These are phyloP conservation scores for Podospora fimiseda DNA, from an alignment of 495 filamentous ascomycete species.

Conservation along the genomic window DNA sequence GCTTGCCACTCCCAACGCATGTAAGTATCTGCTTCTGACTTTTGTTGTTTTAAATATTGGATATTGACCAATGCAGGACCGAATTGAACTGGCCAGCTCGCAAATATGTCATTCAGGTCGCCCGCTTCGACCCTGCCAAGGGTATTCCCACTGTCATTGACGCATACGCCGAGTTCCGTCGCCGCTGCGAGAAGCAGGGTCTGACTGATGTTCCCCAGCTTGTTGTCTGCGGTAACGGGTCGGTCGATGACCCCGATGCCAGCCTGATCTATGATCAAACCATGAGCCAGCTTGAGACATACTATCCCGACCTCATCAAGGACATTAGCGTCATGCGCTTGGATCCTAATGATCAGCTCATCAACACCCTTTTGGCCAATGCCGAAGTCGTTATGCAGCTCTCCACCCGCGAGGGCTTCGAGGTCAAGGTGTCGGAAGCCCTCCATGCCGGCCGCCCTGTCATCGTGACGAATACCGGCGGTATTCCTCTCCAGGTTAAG, in stretches of 20 bases:
- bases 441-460: slow-evolving; percentile 79
- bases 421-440: slow-evolving; percentile 85
- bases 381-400: slow-evolving; percentile 72
- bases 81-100: slow-evolving; percentile 63
- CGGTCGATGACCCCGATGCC: slow-evolving; percentile 81
- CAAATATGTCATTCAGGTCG: slow-evolving; percentile 75
- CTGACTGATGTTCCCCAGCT: slow-evolving; percentile 59
- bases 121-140: slow-evolving; percentile 83
- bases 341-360: slow-evolving; percentile 69
- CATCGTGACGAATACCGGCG: slow-evolving; percentile 71
- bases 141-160: slow-evolving; percentile 76
- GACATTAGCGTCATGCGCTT: slow-evolving; percentile 73
- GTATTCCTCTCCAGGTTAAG: slow-evolving; percentile 76
- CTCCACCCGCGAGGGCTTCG: slow-evolving; percentile 79
- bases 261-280: slow-evolving; percentile 65
- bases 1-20: slow-evolving; percentile 54
- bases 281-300: slow-evolving; percentile 56
- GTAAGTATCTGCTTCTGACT: slow-evolving; percentile 38
- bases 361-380: slow-evolving; percentile 73
- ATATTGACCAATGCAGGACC: slow-evolving; percentile 38
- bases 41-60: not conserved
- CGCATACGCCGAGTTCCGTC: slow-evolving; percentile 68
- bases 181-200: slow-evolving; percentile 43
- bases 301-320: slow-evolving; percentile 42
- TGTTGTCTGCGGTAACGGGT: slow-evolving; percentile 70